Conservation (phyloP, 495 filamentous ascomycete genomes). For the Acidomyces sp. region DNA sequence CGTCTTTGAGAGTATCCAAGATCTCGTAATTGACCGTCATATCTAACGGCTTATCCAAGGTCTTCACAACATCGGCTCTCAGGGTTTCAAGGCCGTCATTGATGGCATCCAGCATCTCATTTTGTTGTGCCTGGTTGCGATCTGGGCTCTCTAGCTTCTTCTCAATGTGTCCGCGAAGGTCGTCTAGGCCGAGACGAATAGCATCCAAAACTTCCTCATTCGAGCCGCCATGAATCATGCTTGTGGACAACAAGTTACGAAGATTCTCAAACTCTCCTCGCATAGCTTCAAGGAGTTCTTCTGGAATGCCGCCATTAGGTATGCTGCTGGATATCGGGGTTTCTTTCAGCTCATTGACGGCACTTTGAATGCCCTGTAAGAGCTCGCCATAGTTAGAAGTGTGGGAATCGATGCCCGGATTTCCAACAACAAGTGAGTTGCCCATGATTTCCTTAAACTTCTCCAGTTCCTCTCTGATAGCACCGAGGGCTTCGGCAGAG, state of each 20-base stretch:
- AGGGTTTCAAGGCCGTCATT: constrained; percentile 69
- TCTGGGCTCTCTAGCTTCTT: constrained; percentile 43
- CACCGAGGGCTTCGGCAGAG: constrained; percentile 22
- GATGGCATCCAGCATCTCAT: constrained; percentile 68
- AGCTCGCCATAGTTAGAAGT: constrained; percentile 41
- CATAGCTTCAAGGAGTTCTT: constrained; percentile 35
- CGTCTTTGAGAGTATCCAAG: constrained; percentile 69
- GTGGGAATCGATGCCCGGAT: constrained; percentile 17
- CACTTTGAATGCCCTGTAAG: constrained; percentile 23
- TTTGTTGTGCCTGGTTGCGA: constrained; percentile 44
- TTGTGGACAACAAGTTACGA: constrained; percentile 22
- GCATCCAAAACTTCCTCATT: constrained; percentile 38
- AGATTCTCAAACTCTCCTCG: constrained; percentile 31
- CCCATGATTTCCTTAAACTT: constrained; percentile 24
- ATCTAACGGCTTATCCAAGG: constrained; percentile 63
- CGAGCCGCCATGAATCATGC: constrained; percentile 22
- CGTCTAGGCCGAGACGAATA: constrained; percentile 55
- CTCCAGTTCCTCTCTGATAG: constrained; percentile 27
- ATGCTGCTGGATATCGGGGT: background rate
- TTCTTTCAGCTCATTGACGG: constrained; percentile 26
- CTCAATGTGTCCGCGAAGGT: constrained; percentile 52
- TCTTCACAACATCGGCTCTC: constrained; percentile 58
- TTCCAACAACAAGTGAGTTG: constrained; percentile 21
- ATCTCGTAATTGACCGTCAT: constrained; percentile 75
- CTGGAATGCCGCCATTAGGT: constrained; percentile 17